Conservation (phyloP, 192 early-diverging fungal genomes). For the Spinellus fusiger region DNA sequence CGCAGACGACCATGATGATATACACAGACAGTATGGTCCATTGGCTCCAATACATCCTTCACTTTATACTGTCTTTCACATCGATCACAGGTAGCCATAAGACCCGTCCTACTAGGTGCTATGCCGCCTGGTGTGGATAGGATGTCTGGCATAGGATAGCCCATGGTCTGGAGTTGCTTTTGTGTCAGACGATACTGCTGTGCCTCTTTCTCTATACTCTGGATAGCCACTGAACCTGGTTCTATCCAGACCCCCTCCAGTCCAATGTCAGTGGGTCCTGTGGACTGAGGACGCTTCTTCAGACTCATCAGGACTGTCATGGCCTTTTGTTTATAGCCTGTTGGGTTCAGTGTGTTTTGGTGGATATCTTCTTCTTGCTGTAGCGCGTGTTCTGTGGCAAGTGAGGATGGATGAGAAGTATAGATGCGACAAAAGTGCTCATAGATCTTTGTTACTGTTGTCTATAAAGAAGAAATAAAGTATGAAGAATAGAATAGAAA, state of each 20-base stretch:
- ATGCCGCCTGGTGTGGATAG: neutral
- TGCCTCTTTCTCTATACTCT: neutral
- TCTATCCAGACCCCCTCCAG: constrained; percentile 57
- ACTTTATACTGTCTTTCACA: constrained; percentile 42
- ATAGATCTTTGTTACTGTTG: constrained; percentile 34
- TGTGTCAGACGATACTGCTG: constrained; percentile 14
- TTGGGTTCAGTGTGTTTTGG: constrained; percentile 29
- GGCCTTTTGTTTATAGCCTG: constrained; percentile 44
- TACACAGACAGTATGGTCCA: constrained; percentile 34
- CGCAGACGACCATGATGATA: constrained; percentile 40
- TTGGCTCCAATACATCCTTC: constrained; percentile 27
- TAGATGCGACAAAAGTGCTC: constrained; percentile 60
- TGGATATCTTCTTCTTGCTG: constrained; percentile 40
- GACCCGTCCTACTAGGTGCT: neutral
- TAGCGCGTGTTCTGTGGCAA: constrained; percentile 50
- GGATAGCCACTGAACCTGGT: neutral
- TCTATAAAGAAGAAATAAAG: neutral
- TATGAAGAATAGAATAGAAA: no score
- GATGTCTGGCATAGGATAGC: constrained; percentile 34
- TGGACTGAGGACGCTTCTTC: constrained; percentile 49
- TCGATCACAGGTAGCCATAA: constrained; percentile 37
- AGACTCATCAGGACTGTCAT: constrained; percentile 41
- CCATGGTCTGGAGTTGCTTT: constrained; percentile 27
- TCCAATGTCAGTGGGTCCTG: constrained; percentile 42
- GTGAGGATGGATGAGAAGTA: constrained; percentile 15